Evolutionary conservation across 495 filamentous ascomycete genomes (phyloP).

Genomic region (Lepraria neglecta): DNA sequence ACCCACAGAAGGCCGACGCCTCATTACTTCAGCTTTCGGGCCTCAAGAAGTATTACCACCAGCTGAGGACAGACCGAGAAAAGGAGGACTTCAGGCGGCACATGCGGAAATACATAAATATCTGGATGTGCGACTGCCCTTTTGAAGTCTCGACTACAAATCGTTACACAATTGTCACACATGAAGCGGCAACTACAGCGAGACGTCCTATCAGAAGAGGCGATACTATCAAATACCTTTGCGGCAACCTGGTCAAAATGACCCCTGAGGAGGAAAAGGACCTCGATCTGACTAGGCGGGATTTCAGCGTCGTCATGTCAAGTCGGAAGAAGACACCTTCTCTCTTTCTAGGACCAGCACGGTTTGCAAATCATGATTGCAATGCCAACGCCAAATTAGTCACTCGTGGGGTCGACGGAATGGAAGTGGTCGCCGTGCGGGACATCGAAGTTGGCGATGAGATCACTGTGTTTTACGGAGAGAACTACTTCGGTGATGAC

Average conservation of each 20-base stretch:
- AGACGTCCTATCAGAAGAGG: constrained; percentile 69
- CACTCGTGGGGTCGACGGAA: constrained; percentile 74
- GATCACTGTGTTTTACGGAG: constrained; percentile 91
- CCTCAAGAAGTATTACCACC: constrained; percentile 61
- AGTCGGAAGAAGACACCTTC: constrained; percentile 81
- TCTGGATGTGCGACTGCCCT: constrained; percentile 86
- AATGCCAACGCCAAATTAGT: constrained; percentile 82
- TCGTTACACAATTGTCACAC: constrained; percentile 82
- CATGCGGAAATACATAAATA: constrained; percentile 82
- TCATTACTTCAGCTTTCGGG: constrained; percentile 66
- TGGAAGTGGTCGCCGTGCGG: constrained; percentile 73
- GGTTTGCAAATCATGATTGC: constrained; percentile 97
- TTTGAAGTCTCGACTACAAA: constrained; percentile 94
- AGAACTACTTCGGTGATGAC: constrained; percentile 90
- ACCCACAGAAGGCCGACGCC: constrained; percentile 60
- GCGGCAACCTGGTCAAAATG: constrained; percentile 82
- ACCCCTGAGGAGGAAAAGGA: constrained; percentile 82
- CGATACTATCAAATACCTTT: constrained; percentile 83
- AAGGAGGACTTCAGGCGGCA: constrained; percentile 83
- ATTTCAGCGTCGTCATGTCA: constrained; percentile 95
- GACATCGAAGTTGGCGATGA: constrained; percentile 85
- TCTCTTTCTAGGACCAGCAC: constrained; percentile 87
- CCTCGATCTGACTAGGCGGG: constrained; percentile 68
- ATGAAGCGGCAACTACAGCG: constrained; percentile 84
- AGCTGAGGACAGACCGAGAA: constrained; percentile 66